These are phyloP conservation scores for Aspergillus fumigatiaffinis DNA, from an alignment of 2,329 filamentous ascomycete genomes.

Conservation along the genomic window DNA sequence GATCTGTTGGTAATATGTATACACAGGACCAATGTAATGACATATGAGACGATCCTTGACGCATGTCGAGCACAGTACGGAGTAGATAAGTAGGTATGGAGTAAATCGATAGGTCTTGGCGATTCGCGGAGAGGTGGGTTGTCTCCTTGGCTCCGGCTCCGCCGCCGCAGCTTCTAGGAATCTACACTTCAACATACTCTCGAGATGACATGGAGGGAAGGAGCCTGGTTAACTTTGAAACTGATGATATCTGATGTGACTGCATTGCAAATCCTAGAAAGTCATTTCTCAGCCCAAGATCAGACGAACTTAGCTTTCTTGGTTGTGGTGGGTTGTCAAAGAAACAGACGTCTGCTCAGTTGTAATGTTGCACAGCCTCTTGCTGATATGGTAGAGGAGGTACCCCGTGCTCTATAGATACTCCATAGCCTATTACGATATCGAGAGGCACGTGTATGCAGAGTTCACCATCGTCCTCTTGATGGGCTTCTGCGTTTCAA, in stretches of 20 bases:
- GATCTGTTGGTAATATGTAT: background rate
- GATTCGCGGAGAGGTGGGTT: background rate
- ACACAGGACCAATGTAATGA: background rate
- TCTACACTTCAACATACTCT: conserved; percentile 11
- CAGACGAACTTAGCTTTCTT: background rate
- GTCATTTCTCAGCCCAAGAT: background rate
- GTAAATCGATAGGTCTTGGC: background rate
- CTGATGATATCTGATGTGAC: too few species aligned
- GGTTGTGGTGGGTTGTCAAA: background rate
- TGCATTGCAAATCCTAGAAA: too few species aligned
- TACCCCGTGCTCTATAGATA: too few species aligned
- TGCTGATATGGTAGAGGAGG: background rate
- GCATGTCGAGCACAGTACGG: background rate
- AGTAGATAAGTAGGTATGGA: background rate
- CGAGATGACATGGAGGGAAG: background rate
- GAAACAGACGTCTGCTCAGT: background rate
- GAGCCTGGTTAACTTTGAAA: background rate
- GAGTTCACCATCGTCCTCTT: too few species aligned
- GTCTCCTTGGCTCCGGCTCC: background rate
- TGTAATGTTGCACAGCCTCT: background rate
- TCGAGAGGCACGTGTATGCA: background rate
- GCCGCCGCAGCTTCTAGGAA: background rate
- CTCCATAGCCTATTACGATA: background rate
- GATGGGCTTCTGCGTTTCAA: too few species aligned
- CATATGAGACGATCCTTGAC: background rate